phyloP scores from a whole-genome alignment of 1,139 yeast species.

The Wickerhamiella pararugosa region DNA sequence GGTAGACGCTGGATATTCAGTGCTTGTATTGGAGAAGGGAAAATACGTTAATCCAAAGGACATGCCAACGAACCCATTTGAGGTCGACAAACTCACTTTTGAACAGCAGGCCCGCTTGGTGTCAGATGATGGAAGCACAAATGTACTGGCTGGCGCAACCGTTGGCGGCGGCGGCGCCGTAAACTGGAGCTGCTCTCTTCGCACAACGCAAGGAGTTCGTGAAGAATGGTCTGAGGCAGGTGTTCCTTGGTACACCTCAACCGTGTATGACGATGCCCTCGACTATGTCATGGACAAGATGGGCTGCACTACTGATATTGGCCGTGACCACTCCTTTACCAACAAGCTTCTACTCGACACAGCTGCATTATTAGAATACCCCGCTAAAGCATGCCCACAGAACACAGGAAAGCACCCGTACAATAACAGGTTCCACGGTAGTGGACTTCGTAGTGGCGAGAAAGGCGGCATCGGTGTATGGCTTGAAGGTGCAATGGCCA shows the following conservation, averaged over 20 bases:
- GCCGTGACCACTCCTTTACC: constrained; percentile 33
- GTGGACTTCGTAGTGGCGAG: constrained; percentile 41
- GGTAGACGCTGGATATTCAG: constrained; percentile 31
- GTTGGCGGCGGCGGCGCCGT: constrained; percentile 50
- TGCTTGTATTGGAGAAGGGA: constrained; percentile 42
- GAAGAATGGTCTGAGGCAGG: constrained; percentile 40
- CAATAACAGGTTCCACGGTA: constrained; percentile 37
- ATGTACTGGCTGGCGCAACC: constrained; percentile 39
- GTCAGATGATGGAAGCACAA: constrained; percentile 26
- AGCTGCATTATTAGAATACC: constrained; percentile 34
- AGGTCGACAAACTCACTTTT: constrained; percentile 29
- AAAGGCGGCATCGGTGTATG: constrained; percentile 41
- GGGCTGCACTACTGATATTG: constrained; percentile 33
- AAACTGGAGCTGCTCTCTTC: constrained; percentile 47
- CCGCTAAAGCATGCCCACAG: constrained; percentile 31
- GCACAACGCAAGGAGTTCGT: constrained; percentile 40
- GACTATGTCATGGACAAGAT: constrained; percentile 37
- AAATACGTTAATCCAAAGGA: constrained; percentile 31
- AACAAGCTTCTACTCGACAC: constrained; percentile 36
- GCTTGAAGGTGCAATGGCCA: constrained; percentile 37
- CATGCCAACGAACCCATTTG: constrained; percentile 28
- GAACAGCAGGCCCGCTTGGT: constrained; percentile 31
- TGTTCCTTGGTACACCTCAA: constrained; percentile 35
- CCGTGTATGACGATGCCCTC: constrained; percentile 33
- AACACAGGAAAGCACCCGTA: constrained; percentile 39